Evolutionary conservation across 257 asterid species (phyloP).

Genomic region (Gynochthodes officinalis): DNA sequence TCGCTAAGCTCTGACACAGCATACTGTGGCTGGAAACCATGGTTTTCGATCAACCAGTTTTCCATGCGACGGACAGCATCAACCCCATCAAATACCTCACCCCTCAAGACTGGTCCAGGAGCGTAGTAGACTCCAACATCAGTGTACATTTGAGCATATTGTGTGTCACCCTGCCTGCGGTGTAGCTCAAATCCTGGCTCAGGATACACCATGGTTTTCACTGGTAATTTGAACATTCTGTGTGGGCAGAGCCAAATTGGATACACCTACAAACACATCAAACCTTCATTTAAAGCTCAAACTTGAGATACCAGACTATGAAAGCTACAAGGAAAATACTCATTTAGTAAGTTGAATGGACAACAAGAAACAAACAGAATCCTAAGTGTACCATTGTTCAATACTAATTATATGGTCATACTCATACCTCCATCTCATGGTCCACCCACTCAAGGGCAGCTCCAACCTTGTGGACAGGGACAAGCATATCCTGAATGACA

Average conservation of each 20-base stretch:
- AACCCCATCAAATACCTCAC: conserved; percentile 82
- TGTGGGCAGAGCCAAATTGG: conserved; percentile 99
- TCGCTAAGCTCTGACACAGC: conserved; percentile 87
- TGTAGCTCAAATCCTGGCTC: conserved; percentile 92
- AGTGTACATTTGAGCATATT: conserved; percentile 85
- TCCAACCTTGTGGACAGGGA: conserved; percentile 88
- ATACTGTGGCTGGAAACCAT: conserved; percentile 93
- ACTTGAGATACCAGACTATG: background rate
- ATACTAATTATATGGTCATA: conserved; percentile 22
- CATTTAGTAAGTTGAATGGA: background rate
- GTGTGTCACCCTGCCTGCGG: conserved; percentile 83
- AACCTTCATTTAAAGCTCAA: conserved; percentile 15
- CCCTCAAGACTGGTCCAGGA: conserved; percentile 91
- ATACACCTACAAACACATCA: conserved; percentile 60
- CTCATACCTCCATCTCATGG: conserved; percentile 91
- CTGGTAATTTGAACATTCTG: conserved; percentile 71
- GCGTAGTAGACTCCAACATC: conserved; percentile 93
- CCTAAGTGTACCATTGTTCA: background rate
- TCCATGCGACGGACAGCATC: conserved; percentile 78
- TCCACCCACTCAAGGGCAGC: conserved; percentile 90
- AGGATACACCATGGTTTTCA: conserved; percentile 84
- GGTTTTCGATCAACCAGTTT: conserved; percentile 87
- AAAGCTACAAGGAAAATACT: background rate
- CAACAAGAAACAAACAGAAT: background rate
- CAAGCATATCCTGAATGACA: conserved; percentile 95